A percentile compares a stretch with the other conserved stretches of the same genome.
Evolutionary conservation across 768 basidiomycete genomes (phyloP).

Genomic region (Leccinum rimulosum): DNA sequence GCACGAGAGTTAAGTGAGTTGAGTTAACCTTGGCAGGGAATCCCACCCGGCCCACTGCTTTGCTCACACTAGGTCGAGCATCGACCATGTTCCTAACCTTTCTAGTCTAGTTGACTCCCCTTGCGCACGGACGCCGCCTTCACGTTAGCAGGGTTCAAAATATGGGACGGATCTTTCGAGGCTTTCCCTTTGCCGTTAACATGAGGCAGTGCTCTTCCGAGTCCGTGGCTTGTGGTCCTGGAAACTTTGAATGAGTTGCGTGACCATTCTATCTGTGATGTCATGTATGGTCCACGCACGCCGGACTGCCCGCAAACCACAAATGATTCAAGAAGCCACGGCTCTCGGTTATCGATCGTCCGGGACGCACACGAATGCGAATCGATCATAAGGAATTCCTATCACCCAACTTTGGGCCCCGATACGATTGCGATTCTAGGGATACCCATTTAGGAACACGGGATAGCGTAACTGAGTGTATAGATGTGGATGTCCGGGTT

Average conservation of each 20-base stretch:
- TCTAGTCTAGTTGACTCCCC: neutral
- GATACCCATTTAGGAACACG: neutral
- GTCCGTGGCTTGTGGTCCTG: neutral
- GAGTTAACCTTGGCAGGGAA: neutral
- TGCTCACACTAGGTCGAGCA: neutral
- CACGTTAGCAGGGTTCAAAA: constrained; percentile 16
- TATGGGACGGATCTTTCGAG: neutral
- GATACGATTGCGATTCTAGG: neutral
- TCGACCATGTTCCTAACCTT: constrained; percentile 4
- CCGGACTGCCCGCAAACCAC: neutral
- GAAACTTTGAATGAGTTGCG: neutral
- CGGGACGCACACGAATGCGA: neutral
- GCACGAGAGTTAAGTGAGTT: neutral
- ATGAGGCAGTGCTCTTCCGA: neutral
- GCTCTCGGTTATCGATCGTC: constrained; percentile 5
- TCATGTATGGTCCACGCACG: neutral
- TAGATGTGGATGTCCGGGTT: neutral
- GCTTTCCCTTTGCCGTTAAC: neutral
- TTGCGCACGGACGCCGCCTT: constrained; percentile 7
- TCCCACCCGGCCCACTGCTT: neutral
- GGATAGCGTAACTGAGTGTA: constrained; percentile 4
- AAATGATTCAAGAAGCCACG: neutral
- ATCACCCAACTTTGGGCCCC: neutral
- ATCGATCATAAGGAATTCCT: constrained; percentile 1
- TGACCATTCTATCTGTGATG: constrained; percentile 3